Conservation (phyloP, 768 basidiomycete genomes). For the Rhizopogon vinicolor region DNA sequence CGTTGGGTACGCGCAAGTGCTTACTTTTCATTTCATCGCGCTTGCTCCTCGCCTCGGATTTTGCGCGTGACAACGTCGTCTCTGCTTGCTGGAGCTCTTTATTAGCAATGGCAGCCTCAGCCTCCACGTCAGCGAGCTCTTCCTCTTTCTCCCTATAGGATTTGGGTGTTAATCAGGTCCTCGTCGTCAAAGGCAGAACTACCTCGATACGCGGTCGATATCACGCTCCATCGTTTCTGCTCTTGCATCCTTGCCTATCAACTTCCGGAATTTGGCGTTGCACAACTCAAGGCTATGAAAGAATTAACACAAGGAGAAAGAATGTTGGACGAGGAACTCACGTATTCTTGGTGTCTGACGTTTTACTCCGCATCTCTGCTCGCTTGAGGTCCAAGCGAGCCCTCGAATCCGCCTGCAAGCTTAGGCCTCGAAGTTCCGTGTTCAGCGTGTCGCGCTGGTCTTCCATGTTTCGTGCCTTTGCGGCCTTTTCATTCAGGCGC, state of each 20-base stretch:
- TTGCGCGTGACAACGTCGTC: conserved; percentile 53
- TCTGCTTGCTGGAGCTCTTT: conserved; percentile 61
- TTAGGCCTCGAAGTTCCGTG: conserved; percentile 64
- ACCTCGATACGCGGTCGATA: conserved; percentile 57
- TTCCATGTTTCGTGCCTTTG: conserved; percentile 58
- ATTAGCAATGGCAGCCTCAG: conserved; percentile 37
- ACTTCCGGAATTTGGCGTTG: conserved; percentile 56
- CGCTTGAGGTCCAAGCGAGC: conserved; percentile 77
- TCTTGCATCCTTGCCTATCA: conserved; percentile 56
- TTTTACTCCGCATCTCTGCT: conserved; percentile 60
- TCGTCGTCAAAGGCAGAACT: conserved; percentile 17
- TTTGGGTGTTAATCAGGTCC: neutral
- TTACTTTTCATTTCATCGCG: conserved; percentile 59
- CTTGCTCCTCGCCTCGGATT: conserved; percentile 58
- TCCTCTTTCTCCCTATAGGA: conserved; percentile 60
- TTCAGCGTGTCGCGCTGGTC: conserved; percentile 66
- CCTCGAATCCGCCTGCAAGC: conserved; percentile 73
- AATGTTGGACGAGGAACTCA: conserved; percentile 30
- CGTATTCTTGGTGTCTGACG: conserved; percentile 63
- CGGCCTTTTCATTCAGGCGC: conserved; percentile 48
- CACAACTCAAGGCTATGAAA: conserved; percentile 57
- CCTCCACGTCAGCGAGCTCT: conserved; percentile 39
- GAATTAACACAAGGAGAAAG: neutral
- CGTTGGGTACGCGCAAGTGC: conserved; percentile 9
- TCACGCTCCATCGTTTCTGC: conserved; percentile 72